Evolutionary conservation across 805 yeast genomes (phyloP).

Genomic region (Zygotorulaspora florentina): DNA sequence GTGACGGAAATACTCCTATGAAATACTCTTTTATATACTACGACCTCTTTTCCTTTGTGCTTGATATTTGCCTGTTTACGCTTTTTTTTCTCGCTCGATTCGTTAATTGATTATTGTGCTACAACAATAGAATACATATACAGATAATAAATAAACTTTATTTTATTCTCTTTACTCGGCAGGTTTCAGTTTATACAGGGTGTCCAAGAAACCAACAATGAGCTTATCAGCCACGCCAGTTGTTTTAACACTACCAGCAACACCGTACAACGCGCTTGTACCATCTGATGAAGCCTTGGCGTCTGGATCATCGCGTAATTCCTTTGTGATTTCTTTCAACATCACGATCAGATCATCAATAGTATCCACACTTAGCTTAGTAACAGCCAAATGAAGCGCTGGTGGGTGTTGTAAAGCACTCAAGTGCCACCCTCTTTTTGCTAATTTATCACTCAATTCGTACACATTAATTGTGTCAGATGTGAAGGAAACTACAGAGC

Average conservation of each 20-base stretch:
- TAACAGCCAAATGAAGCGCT: conserved; percentile 86
- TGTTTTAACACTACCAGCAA: conserved; percentile 86
- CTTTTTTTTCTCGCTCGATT: no score
- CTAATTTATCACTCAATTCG: conserved; percentile 67
- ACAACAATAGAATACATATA: neutral
- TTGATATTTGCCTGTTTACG: neutral
- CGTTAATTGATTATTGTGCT: no score
- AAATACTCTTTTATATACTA: neutral
- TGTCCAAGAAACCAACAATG: conserved; percentile 76
- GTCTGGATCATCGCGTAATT: conserved; percentile 35
- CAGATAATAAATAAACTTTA: neutral
- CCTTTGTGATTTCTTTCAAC: conserved; percentile 43
- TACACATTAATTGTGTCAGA: conserved; percentile 64
- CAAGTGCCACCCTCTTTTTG: conserved; percentile 71
- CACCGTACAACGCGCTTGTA: conserved; percentile 90
- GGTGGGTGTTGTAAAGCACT: conserved; percentile 84
- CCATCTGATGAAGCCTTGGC: conserved; percentile 42
- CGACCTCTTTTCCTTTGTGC: neutral
- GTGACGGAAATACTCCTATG: neutral
- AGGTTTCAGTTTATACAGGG: conserved; percentile 56
- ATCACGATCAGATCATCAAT: conserved; percentile 57
- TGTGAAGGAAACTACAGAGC: conserved; percentile 77
- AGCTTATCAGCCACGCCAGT: conserved; percentile 77
- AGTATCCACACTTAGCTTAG: conserved; percentile 60
- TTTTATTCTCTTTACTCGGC: neutral